Evolutionary conservation across 345 rosid species (phyloP).

Genomic region (Lagerstroemia speciosa): DNA sequence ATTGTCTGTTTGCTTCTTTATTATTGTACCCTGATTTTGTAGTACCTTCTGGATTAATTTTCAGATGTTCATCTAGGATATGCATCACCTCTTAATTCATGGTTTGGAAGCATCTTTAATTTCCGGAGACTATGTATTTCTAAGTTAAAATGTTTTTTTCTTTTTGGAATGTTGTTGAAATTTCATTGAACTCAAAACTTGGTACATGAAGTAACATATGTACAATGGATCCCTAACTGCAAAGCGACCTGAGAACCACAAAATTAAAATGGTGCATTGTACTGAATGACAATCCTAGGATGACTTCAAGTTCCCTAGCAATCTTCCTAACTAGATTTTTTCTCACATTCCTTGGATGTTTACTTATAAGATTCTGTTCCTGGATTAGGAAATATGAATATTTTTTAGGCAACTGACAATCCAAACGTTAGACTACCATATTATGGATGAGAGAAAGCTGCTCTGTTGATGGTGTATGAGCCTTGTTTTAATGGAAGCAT

Average conservation of each 20-base stretch:
- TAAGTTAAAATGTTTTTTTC: too few species aligned
- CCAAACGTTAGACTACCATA: background rate
- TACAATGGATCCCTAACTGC: too few species aligned
- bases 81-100: background rate
- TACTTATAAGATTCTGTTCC: background rate
- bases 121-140: background rate
- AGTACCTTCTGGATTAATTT: background rate
- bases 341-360: background rate
- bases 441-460: background rate
- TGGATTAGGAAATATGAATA: background rate
- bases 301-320: background rate
- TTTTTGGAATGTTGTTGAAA: too few species aligned
- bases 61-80: constrained; percentile 1
- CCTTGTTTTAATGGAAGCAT: background rate
- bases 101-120: background rate
- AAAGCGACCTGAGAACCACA: too few species aligned
- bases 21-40: background rate
- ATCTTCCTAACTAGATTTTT: background rate
- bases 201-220: too few species aligned
- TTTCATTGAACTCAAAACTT: too few species aligned
- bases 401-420: background rate
- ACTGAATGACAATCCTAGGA: background rate
- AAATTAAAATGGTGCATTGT: background rate
- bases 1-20: background rate
- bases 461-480: too few species aligned